Evolutionary conservation across 1,284 basidiomycete species (phyloP).

Genomic region (Rhodotorula sp.): DNA sequence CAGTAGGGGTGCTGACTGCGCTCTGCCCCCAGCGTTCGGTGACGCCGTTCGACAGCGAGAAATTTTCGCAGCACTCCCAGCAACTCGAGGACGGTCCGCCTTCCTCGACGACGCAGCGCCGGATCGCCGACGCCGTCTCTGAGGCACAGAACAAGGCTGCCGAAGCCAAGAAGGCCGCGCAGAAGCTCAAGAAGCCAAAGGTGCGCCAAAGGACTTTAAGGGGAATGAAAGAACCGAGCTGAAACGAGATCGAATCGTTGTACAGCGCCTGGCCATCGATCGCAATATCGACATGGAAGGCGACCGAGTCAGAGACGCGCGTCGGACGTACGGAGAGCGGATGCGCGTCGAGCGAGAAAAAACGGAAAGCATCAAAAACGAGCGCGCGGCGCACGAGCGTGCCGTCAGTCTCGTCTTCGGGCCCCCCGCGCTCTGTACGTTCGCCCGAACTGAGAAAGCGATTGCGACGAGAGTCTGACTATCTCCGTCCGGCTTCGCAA

Average conservation of each 20-base stretch:
- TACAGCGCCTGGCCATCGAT: conserved; percentile 21
- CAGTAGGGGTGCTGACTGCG: background rate
- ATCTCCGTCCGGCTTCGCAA: background rate
- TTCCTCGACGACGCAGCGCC: conserved; percentile 13
- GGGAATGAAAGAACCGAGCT: background rate
- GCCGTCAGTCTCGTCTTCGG: conserved; percentile 31
- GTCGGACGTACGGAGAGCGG: conserved; percentile 21
- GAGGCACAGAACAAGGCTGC: background rate
- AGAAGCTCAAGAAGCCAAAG: conserved; percentile 12
- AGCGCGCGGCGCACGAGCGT: conserved; percentile 13
- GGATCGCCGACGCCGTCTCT: conserved; percentile 20
- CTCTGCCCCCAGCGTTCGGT: conserved; percentile 5
- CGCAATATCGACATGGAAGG: conserved; percentile 21
- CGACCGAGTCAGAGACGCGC: conserved; percentile 15
- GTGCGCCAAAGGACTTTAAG: background rate
- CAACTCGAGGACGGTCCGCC: conserved; percentile 6
- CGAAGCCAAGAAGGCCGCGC: background rate
- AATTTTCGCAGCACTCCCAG: background rate
- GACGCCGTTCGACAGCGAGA: background rate
- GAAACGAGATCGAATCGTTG: rapidly evolving
- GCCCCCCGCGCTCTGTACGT: conserved; percentile 16
- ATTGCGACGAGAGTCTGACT: background rate
- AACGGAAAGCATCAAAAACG: conserved; percentile 6
- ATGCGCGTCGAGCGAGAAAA: conserved; percentile 25
- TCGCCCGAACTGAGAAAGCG: rapidly evolving